A percentile compares a stretch with the other conserved stretches of the same genome.
Evolutionary conservation across 768 basidiomycete species (phyloP).

Genomic region (Psilocybe sp.): DNA sequence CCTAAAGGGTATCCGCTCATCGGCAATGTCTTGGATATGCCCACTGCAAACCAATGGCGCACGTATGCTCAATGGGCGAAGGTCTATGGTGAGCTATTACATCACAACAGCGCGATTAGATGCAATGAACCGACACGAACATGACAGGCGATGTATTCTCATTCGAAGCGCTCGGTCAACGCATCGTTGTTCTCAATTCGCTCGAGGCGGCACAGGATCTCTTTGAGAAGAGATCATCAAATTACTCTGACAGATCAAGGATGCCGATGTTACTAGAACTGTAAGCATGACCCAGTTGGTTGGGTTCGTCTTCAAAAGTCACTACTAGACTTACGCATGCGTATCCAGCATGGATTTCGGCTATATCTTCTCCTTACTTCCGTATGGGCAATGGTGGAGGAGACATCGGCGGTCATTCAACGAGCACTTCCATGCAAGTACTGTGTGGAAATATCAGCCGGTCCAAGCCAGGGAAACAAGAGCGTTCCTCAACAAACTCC

Average conservation of each 20-base stretch:
- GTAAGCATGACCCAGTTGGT: conserved; percentile 26
- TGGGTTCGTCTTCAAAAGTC: not conserved
- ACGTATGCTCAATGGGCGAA: conserved; percentile 28
- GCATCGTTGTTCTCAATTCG: conserved; percentile 2
- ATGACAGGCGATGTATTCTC: conserved; percentile 50
- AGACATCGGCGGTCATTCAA: conserved; percentile 49
- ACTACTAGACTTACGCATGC: not conserved
- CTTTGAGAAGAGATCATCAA: no score
- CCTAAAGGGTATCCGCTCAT: conserved; percentile 28
- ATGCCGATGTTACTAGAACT: conserved; percentile 49
- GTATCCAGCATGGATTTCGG: conserved; percentile 20
- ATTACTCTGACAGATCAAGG: conserved; percentile 23
- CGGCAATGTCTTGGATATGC: conserved; percentile 27
- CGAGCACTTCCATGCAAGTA: conserved; percentile 43
- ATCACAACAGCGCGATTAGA: not conserved
- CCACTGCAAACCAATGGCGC: conserved; percentile 24
- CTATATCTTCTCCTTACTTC: conserved; percentile 47
- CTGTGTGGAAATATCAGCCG: conserved; percentile 39
- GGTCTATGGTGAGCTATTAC: conserved; percentile 22
- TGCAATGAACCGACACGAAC: not conserved
- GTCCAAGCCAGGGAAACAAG: conserved; percentile 42
- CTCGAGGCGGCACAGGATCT: no score
- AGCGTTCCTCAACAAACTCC: conserved; percentile 34
- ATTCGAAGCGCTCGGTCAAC: conserved; percentile 39
- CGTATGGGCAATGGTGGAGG: conserved; percentile 37